Evolutionary conservation across 768 basidiomycete genomes (phyloP).

Genomic region (Lyophyllum shimeji): DNA sequence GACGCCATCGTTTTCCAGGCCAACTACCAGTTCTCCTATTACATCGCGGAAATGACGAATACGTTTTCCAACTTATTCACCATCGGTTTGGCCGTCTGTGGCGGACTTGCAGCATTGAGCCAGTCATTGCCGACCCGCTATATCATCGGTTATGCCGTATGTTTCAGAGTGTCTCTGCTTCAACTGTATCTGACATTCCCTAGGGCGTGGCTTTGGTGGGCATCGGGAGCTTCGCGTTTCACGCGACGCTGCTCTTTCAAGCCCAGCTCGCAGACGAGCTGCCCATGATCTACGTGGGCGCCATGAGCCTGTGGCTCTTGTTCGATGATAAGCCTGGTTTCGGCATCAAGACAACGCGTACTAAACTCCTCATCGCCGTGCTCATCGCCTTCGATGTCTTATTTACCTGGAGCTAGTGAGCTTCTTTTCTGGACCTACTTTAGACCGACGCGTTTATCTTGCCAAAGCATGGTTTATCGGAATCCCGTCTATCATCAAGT

Average conservation of each 20-base stretch:
- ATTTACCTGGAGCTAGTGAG: constrained; percentile 78
- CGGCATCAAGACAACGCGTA: constrained; percentile 32
- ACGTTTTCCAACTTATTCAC: constrained; percentile 70
- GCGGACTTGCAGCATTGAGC: constrained; percentile 30
- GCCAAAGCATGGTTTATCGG: constrained; percentile 56
- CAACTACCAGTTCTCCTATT: constrained; percentile 77
- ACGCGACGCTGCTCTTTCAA: constrained; percentile 71
- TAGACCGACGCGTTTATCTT: constrained; percentile 5
- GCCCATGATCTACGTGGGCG: constrained; percentile 76
- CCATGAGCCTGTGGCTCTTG: constrained; percentile 57
- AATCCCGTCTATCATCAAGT: constrained; percentile 82
- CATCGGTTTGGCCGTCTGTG: constrained; percentile 53
- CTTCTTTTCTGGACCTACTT: not conserved
- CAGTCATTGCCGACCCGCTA: constrained; percentile 44
- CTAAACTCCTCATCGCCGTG: constrained; percentile 37
- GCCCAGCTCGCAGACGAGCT: constrained; percentile 83
- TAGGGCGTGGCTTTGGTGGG: constrained; percentile 72
- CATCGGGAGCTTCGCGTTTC: constrained; percentile 77
- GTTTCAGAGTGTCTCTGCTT: constrained; percentile 8
- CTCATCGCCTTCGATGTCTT: constrained; percentile 50
- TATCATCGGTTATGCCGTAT: constrained; percentile 39
- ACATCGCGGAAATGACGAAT: constrained; percentile 79
- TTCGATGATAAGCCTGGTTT: constrained; percentile 60
- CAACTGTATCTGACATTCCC: not conserved
- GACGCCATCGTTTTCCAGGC: constrained; percentile 35